Evolutionary conservation across 2,329 filamentous ascomycete species (phyloP), one percentile per base, ranked within the genome.

Genomic region (Colletotrichum filicis): DNA sequence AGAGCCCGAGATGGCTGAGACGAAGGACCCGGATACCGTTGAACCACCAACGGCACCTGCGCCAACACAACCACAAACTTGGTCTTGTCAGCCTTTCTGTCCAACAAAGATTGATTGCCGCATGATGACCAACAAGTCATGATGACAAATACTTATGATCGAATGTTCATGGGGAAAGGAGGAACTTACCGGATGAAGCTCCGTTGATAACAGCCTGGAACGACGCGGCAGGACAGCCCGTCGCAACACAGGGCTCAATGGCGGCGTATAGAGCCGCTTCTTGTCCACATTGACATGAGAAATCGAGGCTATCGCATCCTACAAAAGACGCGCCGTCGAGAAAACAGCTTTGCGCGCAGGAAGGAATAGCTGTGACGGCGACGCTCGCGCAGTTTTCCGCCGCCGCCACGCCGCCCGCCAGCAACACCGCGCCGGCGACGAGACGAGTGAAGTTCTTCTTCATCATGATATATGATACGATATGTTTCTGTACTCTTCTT

Each of bases 331-430:
- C 79, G 24, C 76, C 76, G n/a, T 74, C 74, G 4, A 74, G 57
- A 74, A 80, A 80, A 73, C 79, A 80, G 16, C 74, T 55, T 26
- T 79, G 76, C 22, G 79, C 79, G 26, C 79, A 80, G 1, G 71
- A 64, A 3, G 79, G 79, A 46, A 80, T 76, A 9, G 76, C 79
- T 28, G 76, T 69, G 6, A 75, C 76, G 24, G 78, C 78, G 22
- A 80, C 75, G 12, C 76, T 74, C 14, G 74, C 78, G 46, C 79
- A 80, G 66, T 80, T 69, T 0, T 72, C 58, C 32, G 66, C 69
- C 16, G 59, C 65, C 46, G n/a, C 59, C 19, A 24, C 53, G 22
- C 52, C 65, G n/a, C 53, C 5, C 24, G 59, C 53, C 59, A 72
- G 59, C 4, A 63, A 24, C 30, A 42, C 28, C n/a, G 46, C 14